phyloP scores from a whole-genome alignment of 257 asterid species.

The Capsicum baccatum region DNA sequence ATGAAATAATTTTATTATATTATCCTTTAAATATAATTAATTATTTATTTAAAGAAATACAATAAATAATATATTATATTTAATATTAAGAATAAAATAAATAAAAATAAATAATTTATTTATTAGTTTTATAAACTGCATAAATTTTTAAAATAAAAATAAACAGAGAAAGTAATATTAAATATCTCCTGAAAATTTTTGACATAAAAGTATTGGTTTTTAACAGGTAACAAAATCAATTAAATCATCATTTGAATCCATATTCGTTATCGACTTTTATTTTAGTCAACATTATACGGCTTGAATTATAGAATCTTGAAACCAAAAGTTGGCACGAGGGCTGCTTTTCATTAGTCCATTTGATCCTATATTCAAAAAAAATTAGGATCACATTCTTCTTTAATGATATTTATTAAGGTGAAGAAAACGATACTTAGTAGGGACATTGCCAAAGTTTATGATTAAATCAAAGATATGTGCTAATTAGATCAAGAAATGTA shows the following conservation, averaged over 20 bases:
- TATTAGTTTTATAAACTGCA: too few species aligned
- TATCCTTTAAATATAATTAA: too few species aligned
- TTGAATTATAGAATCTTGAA: background rate
- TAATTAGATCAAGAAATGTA: background rate
- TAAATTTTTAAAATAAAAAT: too few species aligned
- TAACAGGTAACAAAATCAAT: background rate
- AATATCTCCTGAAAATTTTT: too few species aligned
- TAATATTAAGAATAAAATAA: too few species aligned
- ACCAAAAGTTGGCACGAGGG: background rate
- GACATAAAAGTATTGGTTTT: too few species aligned
- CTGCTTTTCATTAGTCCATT: background rate
- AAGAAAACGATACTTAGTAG: too few species aligned
- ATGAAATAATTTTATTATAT: too few species aligned
- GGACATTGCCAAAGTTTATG: background rate
- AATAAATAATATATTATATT: too few species aligned
- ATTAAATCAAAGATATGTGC: background rate
- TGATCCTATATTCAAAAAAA: background rate
- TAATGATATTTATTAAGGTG: background rate
- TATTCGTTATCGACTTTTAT: background rate
- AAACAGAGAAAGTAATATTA: too few species aligned
- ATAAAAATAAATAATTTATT: too few species aligned
- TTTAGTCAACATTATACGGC: slow-evolving; percentile 26
- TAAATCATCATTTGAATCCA: background rate
- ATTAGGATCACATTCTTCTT: background rate
- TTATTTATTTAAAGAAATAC: too few species aligned